A percentile compares a stretch with the other conserved stretches of the same genome.
Conservation (phyloP, 164 flowering plant genomes). For the Warburgia ugandensis region DNA sequence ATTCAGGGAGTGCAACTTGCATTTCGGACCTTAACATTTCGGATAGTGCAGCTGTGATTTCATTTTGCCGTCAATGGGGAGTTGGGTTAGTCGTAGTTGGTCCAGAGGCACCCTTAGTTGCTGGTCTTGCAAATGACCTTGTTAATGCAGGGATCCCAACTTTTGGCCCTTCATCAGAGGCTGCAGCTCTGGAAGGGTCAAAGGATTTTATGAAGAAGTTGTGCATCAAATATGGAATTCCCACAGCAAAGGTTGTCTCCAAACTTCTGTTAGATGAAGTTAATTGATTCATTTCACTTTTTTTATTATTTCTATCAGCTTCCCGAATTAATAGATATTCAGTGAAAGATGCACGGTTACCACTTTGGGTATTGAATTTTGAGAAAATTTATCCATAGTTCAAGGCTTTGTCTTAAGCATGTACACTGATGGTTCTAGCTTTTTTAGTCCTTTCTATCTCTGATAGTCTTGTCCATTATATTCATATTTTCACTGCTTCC, state of each 20-base stretch:
- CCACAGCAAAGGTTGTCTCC: conserved; percentile 78
- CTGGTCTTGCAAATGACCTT: conserved; percentile 86
- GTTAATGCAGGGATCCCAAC: conserved; percentile 73
- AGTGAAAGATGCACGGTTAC: neutral
- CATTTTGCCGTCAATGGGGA: conserved; percentile 63
- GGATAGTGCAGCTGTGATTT: conserved; percentile 64
- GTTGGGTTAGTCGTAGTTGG: conserved; percentile 90
- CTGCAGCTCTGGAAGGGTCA: conserved; percentile 97
- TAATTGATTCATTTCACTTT: neutral
- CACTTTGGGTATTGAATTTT: neutral
- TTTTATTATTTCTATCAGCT: neutral
- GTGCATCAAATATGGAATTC: conserved; percentile 88
- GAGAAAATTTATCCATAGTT: neutral
- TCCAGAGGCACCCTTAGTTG: conserved; percentile 95
- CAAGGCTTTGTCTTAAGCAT: too few relatives aligned
- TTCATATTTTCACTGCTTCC: too few relatives aligned
- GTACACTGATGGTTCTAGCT: too few relatives aligned
- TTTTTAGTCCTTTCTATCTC: too few relatives aligned
- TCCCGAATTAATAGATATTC: neutral
- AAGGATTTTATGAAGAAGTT: conserved; percentile 93
- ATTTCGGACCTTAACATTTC: conserved; percentile 58
- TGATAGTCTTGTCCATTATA: too few relatives aligned
- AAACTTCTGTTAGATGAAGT: neutral
- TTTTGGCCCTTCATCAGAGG: conserved; percentile 95
- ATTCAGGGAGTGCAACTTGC: conserved; percentile 82